These are phyloP conservation scores for Plantago ovata DNA, from an alignment of 257 asterid species.

Conservation along the genomic window DNA sequence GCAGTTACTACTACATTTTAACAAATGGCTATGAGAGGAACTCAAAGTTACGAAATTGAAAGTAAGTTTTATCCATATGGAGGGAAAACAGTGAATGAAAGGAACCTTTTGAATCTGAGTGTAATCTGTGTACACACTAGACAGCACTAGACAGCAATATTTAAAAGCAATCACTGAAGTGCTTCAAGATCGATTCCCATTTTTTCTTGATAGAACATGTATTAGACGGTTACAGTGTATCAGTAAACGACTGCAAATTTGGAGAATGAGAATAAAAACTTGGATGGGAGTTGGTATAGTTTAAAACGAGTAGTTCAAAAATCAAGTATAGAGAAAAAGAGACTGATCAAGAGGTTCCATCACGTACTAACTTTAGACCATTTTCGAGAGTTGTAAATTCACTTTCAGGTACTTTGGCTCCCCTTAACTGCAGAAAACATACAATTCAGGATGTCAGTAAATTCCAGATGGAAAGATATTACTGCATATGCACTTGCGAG, in stretches of 20 bases:
- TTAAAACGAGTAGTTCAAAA: not conserved
- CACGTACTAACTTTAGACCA: conserved; percentile 79
- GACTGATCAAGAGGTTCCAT: not conserved
- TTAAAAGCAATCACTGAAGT: not conserved
- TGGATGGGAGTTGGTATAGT: too few species aligned
- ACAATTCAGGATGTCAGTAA: conserved; percentile 16
- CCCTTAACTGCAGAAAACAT: conserved; percentile 71
- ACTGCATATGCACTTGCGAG: not conserved
- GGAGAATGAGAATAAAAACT: too few species aligned
- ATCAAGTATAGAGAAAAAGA: not conserved
- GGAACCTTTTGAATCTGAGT: too few species aligned
- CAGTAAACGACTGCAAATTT: too few species aligned
- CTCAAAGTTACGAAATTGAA: too few species aligned
- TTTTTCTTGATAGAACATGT: not conserved
- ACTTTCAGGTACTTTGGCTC: conserved; percentile 87
- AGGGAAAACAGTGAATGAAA: too few species aligned
- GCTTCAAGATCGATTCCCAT: not conserved
- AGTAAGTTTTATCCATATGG: too few species aligned
- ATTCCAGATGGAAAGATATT: conserved; percentile 5
- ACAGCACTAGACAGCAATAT: not conserved
- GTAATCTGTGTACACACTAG: not conserved
- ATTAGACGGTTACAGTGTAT: too few species aligned
- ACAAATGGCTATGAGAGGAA: too few species aligned
- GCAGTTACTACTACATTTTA: too few species aligned
- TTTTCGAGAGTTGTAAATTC: conserved; percentile 76